A percentile compares a stretch with the other conserved stretches of the same genome.
phyloP scores from a whole-genome alignment of 2,329 filamentous ascomycete species.

The Monilinia laxa region DNA sequence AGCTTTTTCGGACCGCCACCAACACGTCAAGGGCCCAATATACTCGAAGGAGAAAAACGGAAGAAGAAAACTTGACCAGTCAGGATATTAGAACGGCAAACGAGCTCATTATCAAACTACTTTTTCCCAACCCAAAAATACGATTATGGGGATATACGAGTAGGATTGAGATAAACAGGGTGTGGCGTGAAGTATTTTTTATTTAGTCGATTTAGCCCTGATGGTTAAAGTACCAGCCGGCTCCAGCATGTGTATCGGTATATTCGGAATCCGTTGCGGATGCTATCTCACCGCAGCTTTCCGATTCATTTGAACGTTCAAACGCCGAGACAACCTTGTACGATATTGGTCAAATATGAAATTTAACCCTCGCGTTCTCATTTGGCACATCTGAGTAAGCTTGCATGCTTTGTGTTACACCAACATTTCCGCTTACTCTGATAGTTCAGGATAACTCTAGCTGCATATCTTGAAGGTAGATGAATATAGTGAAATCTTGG shows the following conservation, averaged over 20 bases:
- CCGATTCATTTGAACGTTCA: constrained; percentile 8
- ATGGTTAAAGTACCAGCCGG: constrained; percentile 4
- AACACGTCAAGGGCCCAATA: constrained; percentile 9
- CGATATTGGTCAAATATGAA: constrained; percentile 14
- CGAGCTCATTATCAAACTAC: neutral
- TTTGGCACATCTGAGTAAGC: constrained; percentile 16
- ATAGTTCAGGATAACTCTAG: constrained; percentile 1
- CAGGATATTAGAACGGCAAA: constrained; percentile 6
- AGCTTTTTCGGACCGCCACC: constrained; percentile 12
- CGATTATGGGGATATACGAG: neutral
- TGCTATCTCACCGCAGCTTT: constrained; percentile 13
- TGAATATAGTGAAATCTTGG: neutral
- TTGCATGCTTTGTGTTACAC: constrained; percentile 22
- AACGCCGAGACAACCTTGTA: constrained; percentile 14
- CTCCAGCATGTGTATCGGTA: constrained; percentile 12
- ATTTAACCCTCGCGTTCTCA: constrained; percentile 5
- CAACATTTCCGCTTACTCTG: constrained; percentile 22
- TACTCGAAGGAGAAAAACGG: neutral
- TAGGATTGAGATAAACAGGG: constrained; percentile 4
- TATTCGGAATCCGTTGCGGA: constrained; percentile 9
- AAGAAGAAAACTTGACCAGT: constrained; percentile 11
- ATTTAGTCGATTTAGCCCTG: constrained; percentile 15
- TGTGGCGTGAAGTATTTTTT: constrained; percentile 15
- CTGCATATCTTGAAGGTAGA: neutral
- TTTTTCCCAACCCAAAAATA: neutral